Evolutionary conservation across 768 basidiomycete genomes (phyloP).

Genomic region (Leccinum variicolor): DNA sequence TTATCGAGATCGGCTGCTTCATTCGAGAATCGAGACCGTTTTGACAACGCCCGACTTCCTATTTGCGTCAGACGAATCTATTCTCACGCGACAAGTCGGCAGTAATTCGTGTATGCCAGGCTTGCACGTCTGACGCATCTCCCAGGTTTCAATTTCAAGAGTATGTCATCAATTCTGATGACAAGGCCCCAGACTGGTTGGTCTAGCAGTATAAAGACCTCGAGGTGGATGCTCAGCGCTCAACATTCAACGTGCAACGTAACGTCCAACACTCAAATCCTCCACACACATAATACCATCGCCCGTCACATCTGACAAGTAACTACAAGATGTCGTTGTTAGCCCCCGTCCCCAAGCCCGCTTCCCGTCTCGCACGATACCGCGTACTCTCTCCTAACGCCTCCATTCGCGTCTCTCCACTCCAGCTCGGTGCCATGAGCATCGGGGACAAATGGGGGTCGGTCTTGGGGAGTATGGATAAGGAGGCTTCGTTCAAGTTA

Average conservation of each 20-base stretch:
- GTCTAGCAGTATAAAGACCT: background rate
- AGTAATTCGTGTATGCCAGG: background rate
- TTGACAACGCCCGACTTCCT: too few species aligned
- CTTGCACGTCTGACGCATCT: too few species aligned
- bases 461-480: conserved; percentile 41
- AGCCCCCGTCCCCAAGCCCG: conserved; percentile 21
- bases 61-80: too few species aligned
- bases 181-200: background rate
- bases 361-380: conserved; percentile 36
- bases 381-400: conserved; percentile 39
- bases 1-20: too few species aligned
- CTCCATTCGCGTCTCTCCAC: conserved; percentile 47
- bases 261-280: background rate
- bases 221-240: too few species aligned
- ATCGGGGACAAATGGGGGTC: conserved; percentile 43
- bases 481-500: conserved; percentile 40
- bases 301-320: background rate
- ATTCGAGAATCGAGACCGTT: too few species aligned
- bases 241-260: background rate
- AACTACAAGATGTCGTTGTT: background rate
- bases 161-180: background rate
- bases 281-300: background rate
- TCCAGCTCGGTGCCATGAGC: conserved; percentile 47
- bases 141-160: too few species aligned
- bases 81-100: background rate